Base-by-base conservation (phyloP, 805 yeast species). In the Schwanniomyces occidentalis region DNA sequence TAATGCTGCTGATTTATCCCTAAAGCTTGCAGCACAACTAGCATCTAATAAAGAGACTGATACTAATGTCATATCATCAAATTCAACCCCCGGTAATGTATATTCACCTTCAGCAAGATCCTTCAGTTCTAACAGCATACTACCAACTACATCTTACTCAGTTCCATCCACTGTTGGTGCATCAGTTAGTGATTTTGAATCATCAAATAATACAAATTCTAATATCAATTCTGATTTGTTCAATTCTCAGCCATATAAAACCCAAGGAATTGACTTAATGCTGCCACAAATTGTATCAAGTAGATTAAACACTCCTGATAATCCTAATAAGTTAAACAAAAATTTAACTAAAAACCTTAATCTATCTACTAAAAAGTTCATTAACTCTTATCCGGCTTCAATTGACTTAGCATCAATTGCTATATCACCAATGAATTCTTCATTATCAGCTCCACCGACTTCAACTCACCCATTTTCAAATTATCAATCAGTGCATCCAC, bases 351-450 rank as follows among this genome's bases (percentile, higher is more conserved):
- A 32, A 19, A 44, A 41, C 29, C 30, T 44, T n/a, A 38, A 36
- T 19, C 44, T 30, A 21, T 27, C 37, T 18, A 27, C 27, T 21
- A 32, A 43, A 27, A 26, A 47, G 12, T 49, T 48, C 39, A 44
- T 54, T 13, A 59, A 58, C 38, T 75, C 82, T 7, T 70, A 71
- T 38, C 75, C 71, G 9, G 70, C 80, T 3, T 67, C 78, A 6
- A 63, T 74, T 21, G 78, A 78, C 48, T 57, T 79, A 34, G 73
- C 80, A n/a, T 67, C 75, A 18, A 74, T 75, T 37, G 76, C 80
- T n/a, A 43, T 53, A 13, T 38, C 53, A 32, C 54, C 53, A 16
- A 28, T 42, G 34, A 42, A 43, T 23, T 41, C 35, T 9, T 23
- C 27, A 6, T 5, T 24, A 10, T 31, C 46, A 13, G 41, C 42